A percentile compares a stretch with the other conserved stretches of the same genome.
These are phyloP conservation scores for Eucalyptus pauciflora DNA, from an alignment of 345 rosid species.

Conservation along the genomic window DNA sequence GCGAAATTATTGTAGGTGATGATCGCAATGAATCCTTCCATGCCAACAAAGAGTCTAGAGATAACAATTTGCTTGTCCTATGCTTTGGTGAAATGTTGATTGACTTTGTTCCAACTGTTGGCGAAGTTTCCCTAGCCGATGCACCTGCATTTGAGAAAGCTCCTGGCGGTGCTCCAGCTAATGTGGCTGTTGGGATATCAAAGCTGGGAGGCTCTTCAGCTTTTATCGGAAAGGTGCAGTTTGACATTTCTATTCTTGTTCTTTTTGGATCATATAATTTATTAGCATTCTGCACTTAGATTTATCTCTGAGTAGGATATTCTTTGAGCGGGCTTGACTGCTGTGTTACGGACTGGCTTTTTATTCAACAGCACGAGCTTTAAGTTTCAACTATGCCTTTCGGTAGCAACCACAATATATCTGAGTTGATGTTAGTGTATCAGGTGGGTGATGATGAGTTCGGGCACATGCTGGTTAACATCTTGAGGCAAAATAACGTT, in stretches of 20 bases:
- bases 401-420: neutral
- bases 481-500: constrained; percentile 44
- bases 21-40: neutral
- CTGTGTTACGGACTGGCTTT: neutral
- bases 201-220: constrained; percentile 89
- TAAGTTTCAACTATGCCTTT: neutral
- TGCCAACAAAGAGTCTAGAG: neutral
- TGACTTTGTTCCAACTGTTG: constrained; percentile 84
- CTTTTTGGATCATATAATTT: neutral
- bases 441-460: constrained; percentile 64
- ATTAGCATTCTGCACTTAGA: neutral
- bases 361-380: neutral
- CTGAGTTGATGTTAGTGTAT: neutral
- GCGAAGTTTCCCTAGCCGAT: constrained; percentile 82
- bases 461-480: constrained; percentile 49
- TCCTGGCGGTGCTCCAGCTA: constrained; percentile 99
- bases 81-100: constrained; percentile 95
- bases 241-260: neutral
- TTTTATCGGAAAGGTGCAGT: constrained; percentile 83
- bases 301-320: neutral
- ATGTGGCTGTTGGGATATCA: constrained; percentile 87
- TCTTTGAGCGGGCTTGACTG: neutral
- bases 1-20: neutral
- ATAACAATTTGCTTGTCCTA: constrained; percentile 31
- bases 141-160: constrained; percentile 92